Base-by-base conservation (phyloP, 2,329 filamentous ascomycete genomes). In the Pseudogymnoascus sp. region DNA sequence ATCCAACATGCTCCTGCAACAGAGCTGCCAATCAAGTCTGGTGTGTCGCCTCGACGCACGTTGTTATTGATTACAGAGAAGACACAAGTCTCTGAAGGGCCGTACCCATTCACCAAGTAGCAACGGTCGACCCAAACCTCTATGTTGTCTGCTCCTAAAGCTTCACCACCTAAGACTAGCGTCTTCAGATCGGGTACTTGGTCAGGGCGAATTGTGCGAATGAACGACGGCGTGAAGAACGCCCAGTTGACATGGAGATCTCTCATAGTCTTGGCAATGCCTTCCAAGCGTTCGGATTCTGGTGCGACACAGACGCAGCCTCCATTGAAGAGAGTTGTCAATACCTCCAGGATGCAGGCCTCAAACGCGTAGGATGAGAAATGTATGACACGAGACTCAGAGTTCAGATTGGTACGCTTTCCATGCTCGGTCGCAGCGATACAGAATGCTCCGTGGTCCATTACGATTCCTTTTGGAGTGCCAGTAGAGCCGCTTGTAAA, bases 121-220 rank as follows among this genome's bases (percentile, higher is more conserved):
- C 70, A 71, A 35, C 69, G 35, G 61, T 65, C 38, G 10, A 73
- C 71, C 77, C 77, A 79, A 4, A 68, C 73, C 4, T 70, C 69
- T 59, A 78, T 68, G 63, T 76, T 72, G 19, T 83, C 77, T 82
- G 81, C 43, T 81, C 79, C 10, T 86, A 95, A 43, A 95, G 82
- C 91, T 95, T 96, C 75, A 93, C 92, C 6, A 90, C 91, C 68
- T 93, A 96, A 0, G 90, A 96, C 37, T 93, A 78, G 1, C 95
- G 78, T 3, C 90, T 76, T 62, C 80, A 96, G 74, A 0, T 76
- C 75, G 0, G 91, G 91, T 0, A 87, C 89, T 10, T 95, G 90
- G 0, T 90, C 93, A 0, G 92, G 91, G 0, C 90, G 95, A 62
- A 96, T 78, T 75, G 96, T 90, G 66, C 88, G 90, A 0, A 89